Evolutionary conservation across 2,329 filamentous ascomycete species (phyloP), one percentile per base, ranked within the genome.

Genomic region (Ascochyta fabae): DNA sequence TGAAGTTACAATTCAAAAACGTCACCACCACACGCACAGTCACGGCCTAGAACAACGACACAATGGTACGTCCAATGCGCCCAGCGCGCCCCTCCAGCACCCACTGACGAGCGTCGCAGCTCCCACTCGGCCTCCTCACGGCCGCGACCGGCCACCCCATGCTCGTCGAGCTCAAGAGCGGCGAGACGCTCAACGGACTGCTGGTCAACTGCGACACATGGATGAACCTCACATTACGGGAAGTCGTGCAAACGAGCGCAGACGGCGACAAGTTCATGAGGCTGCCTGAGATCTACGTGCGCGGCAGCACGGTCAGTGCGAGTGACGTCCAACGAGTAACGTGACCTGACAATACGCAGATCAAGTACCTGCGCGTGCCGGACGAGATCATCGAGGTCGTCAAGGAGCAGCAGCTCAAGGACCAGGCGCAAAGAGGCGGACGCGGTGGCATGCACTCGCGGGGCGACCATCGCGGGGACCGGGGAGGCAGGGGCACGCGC

Each of bases 181-280:
- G 93, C 80, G 93, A 99, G 79, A 98, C 95, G 0, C 85, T 99
- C 58, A 99, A 98, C 79, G 95, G 95, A 61, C 92, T 97, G 73
- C 83, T 99, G 56, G 90, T 97, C 76, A 92, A 89, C 77, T 99
- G 94, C 86, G 95, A 99, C 77, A 99, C 94, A 44, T 99, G 95
- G 92, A 99, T 99, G 95, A 99, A 99, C 80, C 81, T 99, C 67
- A 98, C 94, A 2, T 80, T 99, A 65, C 96, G 95, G 78, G 95
- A 98, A 77, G 96, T 99, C 22, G 91, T 98, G 33, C 94, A 98
- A 79, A 98, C 95, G 16, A 96, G 90, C 74, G 88, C 94, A 23
- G 94, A 98, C 71, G 95, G 92, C 60, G 93, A 98, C 78, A 93
- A 90, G 74, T 99, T 99, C 78, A 89, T 92, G 77, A 85, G 92